Evolutionary conservation across 2,329 filamentous ascomycete genomes (phyloP).

Genomic region (Penicillium nordicum): DNA sequence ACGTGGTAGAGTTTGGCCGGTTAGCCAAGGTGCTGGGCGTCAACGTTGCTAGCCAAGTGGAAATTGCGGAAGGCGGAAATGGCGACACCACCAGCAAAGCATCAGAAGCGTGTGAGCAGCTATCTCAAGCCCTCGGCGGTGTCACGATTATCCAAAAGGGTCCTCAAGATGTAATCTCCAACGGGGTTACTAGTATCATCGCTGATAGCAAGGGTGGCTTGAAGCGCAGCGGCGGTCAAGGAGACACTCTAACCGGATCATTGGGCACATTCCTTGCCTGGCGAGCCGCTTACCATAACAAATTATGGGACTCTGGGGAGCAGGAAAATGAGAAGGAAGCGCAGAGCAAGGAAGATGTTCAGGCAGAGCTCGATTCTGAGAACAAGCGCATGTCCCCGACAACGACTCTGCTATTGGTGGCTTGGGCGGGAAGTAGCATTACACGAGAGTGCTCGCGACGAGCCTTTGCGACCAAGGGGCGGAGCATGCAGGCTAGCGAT

Average conservation of each 20-base stretch:
- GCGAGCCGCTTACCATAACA: constrained; percentile 80
- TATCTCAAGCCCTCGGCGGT: constrained; percentile 75
- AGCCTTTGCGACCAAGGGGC: constrained; percentile 80
- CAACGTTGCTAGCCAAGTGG: constrained; percentile 47
- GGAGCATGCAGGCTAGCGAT: constrained; percentile 88
- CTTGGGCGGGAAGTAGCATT: constrained; percentile 80
- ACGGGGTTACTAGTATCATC: constrained; percentile 70
- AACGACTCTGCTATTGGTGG: constrained; percentile 68
- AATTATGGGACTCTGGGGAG: constrained; percentile 63
- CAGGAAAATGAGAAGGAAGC: constrained; percentile 31
- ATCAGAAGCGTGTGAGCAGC: constrained; percentile 60
- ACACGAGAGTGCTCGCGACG: constrained; percentile 87
- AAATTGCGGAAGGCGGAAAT: constrained; percentile 35
- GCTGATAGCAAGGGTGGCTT: constrained; percentile 75
- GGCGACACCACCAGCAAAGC: constrained; percentile 48
- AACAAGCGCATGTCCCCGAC: constrained; percentile 54
- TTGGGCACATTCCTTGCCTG: constrained; percentile 87
- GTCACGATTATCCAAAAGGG: constrained; percentile 94
- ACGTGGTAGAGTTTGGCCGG: constrained; percentile 86
- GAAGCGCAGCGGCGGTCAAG: constrained; percentile 92
- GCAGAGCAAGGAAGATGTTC: constrained; percentile 41
- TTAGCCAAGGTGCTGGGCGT: constrained; percentile 73
- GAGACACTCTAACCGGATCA: constrained; percentile 87
- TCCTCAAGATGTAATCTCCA: constrained; percentile 73
- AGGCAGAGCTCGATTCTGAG: constrained; percentile 43